Evolutionary conservation across 495 filamentous ascomycete genomes (phyloP).

Genomic region (Umbilicaria muhlenbergii): DNA sequence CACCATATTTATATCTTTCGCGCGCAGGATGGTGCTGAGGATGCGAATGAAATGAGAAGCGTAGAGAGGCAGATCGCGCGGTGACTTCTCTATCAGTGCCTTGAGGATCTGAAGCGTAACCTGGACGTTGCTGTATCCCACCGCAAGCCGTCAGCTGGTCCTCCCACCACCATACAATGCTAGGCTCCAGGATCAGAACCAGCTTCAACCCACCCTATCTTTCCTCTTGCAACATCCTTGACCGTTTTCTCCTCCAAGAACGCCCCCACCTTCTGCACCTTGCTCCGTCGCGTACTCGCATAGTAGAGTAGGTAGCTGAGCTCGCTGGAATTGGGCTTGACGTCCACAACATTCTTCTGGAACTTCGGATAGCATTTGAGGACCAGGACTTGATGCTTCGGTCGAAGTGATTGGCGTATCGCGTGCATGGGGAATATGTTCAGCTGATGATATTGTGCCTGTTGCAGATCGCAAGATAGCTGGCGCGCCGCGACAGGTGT

Average conservation of each 20-base stretch:
- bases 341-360: conserved; percentile 73
- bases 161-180: background rate
- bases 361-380: conserved; percentile 88
- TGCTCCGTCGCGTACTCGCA: conserved; percentile 78
- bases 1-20: conserved; percentile 72
- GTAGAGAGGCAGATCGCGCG: conserved; percentile 77
- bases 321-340: conserved; percentile 87
- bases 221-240: conserved; percentile 66
- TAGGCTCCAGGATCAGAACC: background rate
- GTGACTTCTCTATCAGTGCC: conserved; percentile 80
- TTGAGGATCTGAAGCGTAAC: conserved; percentile 80
- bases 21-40: conserved; percentile 59
- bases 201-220: conserved; percentile 53
- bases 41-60: conserved; percentile 65
- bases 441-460: too few species aligned
- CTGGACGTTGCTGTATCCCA: conserved; percentile 58
- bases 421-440: conserved; percentile 31
- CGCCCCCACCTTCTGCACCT: conserved; percentile 82
- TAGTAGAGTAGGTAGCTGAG: conserved; percentile 93
- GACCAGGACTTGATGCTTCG: conserved; percentile 85
- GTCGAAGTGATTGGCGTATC: conserved; percentile 50
- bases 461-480: too few species aligned
- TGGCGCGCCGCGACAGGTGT: too few species aligned
- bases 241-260: conserved; percentile 85
- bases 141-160: background rate